Evolutionary conservation across 805 yeast species (phyloP).

Genomic region (Candida tammaniensis): DNA sequence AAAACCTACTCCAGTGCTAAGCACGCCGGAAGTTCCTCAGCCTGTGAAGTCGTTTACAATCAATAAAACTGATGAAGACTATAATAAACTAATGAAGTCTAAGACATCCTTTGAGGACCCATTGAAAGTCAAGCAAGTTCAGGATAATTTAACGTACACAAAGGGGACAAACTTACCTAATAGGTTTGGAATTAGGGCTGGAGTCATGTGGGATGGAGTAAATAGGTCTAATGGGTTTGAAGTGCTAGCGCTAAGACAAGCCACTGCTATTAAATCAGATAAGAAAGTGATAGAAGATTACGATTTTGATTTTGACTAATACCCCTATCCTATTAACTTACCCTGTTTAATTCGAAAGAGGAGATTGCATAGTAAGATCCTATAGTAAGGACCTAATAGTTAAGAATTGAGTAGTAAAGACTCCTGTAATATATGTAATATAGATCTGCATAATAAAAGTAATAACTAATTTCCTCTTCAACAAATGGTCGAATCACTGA

Average conservation of each 20-base stretch:
- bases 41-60: constrained; percentile 11
- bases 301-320: constrained; percentile 16
- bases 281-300: constrained; percentile 28
- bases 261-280: constrained; percentile 21
- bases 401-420: too few relatives aligned
- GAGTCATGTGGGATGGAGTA: constrained; percentile 82
- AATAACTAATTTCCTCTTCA: too few relatives aligned
- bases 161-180: constrained; percentile 58
- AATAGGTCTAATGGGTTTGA: constrained; percentile 90
- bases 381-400: too few relatives aligned
- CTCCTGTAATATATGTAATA: too few relatives aligned
- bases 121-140: constrained; percentile 1
- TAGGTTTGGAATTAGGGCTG: constrained; percentile 75
- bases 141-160: constrained; percentile 1
- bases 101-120: constrained; percentile 13
- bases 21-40: background rate
- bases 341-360: background rate
- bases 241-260: constrained; percentile 47
- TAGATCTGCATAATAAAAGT: too few relatives aligned
- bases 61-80: constrained; percentile 10
- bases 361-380: too few relatives aligned
- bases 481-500: too few relatives aligned
- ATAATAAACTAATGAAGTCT: constrained; percentile 10
- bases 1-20: constrained; percentile 1
- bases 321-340: background rate